Conservation (phyloP, 2,329 filamentous ascomycete species). For the Nemania bipapillata region DNA sequence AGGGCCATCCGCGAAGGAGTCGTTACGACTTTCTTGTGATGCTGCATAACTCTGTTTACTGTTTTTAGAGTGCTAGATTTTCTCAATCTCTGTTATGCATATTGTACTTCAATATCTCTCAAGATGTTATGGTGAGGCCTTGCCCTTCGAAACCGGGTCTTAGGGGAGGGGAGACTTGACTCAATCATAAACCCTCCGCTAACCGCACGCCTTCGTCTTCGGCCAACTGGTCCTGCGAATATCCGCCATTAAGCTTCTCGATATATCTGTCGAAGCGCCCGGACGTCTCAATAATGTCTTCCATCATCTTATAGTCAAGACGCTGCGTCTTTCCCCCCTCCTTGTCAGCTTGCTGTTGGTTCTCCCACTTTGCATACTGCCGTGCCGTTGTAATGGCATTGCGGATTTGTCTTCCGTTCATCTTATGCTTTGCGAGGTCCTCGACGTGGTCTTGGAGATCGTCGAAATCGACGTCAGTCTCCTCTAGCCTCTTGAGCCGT, state of each 20-base stretch:
- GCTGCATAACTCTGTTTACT: no score
- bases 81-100: no score
- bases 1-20: no score
- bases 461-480: slow-evolving; percentile 25
- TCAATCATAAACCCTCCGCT: no score
- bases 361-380: slow-evolving; percentile 14
- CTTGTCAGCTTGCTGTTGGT: slow-evolving; percentile 2
- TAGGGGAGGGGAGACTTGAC: no score
- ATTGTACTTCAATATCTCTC: no score
- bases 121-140: no score
- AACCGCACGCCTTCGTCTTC: slow-evolving; percentile 13
- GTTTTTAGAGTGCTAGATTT: no score
- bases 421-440: slow-evolving; percentile 51
- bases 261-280: slow-evolving; percentile 15
- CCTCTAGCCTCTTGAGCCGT: no score
- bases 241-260: slow-evolving; percentile 9
- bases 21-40: no score
- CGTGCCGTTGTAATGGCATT: slow-evolving; percentile 49
- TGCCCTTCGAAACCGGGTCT: no score
- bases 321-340: no score
- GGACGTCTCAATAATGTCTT: slow-evolving; percentile 7
- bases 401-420: slow-evolving; percentile 59
- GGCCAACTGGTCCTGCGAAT: slow-evolving; percentile 8
- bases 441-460: slow-evolving; percentile 37
- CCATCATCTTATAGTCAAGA: slow-evolving; percentile 12